Evolutionary conservation across 1,139 yeast genomes (phyloP).

Genomic region (Spencermartinsiella ligniputridi): DNA sequence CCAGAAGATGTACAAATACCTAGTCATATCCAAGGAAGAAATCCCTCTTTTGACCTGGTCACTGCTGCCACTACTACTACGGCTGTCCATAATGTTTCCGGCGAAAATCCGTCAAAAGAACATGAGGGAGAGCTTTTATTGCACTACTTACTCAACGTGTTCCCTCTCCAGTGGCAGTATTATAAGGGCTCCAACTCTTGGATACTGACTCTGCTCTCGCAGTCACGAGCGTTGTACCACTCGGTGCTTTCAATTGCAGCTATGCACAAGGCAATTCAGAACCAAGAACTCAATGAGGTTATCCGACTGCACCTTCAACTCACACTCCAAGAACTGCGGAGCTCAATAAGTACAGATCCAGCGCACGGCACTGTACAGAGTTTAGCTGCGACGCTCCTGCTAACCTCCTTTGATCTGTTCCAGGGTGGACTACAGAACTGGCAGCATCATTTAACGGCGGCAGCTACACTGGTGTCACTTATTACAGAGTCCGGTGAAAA

Average conservation of each 20-base stretch:
- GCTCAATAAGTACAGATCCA: constrained; percentile 10
- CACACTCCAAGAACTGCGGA: constrained; percentile 12
- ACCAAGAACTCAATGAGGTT: constrained; percentile 10
- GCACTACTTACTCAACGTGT: constrained; percentile 12
- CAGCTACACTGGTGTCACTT: constrained; percentile 10
- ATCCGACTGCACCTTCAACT: constrained; percentile 12
- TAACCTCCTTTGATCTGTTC: constrained; percentile 15
- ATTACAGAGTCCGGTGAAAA: constrained; percentile 7
- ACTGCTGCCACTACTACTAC: background rate
- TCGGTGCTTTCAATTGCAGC: constrained; percentile 15
- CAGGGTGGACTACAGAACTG: constrained; percentile 16
- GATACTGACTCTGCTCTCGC: constrained; percentile 12
- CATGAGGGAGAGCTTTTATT: constrained; percentile 13
- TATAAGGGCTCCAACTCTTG: constrained; percentile 13
- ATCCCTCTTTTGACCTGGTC: background rate
- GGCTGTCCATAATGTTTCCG: background rate
- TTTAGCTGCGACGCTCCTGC: constrained; percentile 14
- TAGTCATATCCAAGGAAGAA: no score
- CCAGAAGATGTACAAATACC: background rate
- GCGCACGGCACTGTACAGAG: constrained; percentile 5
- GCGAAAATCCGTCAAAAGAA: background rate
- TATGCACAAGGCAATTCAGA: constrained; percentile 9
- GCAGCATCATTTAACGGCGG: constrained; percentile 14
- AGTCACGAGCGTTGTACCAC: constrained; percentile 13
- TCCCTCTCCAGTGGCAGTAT: constrained; percentile 17